Conservation (phyloP, 176 grass and related monocot genomes). For the Cymbopogon citratus region DNA sequence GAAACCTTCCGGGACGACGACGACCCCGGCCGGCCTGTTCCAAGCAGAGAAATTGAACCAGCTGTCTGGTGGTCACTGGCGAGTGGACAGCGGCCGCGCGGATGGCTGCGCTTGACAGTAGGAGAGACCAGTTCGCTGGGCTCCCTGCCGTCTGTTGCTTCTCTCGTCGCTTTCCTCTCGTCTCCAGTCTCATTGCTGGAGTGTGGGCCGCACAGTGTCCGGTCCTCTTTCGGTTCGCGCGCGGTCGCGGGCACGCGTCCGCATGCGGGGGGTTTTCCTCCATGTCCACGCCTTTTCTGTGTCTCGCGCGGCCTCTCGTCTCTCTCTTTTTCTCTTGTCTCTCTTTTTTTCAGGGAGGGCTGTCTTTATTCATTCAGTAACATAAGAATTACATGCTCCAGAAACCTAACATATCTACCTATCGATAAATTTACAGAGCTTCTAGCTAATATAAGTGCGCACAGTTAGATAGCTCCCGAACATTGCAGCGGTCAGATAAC, state of each 20-base stretch:
- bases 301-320: too few species aligned
- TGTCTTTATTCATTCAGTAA: too few species aligned
- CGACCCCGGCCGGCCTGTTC: not conserved
- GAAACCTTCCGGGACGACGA: not conserved
- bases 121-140: not conserved
- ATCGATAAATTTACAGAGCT: too few species aligned
- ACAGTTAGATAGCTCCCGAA: too few species aligned
- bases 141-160: not conserved
- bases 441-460: too few species aligned
- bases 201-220: not conserved
- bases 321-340: too few species aligned
- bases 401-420: too few species aligned
- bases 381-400: too few species aligned
- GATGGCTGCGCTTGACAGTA: constrained; percentile 27
- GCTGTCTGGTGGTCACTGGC: constrained; percentile 10
- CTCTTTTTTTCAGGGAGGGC: too few species aligned
- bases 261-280: not conserved
- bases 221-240: not conserved
- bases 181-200: not conserved
- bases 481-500: too few species aligned
- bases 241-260: not conserved
- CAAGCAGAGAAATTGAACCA: not conserved
- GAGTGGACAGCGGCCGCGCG: not conserved
- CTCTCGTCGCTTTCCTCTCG: constrained; percentile 5
- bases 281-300: not conserved